A percentile compares a stretch with the other conserved stretches of the same genome.
Evolutionary conservation across 805 yeast species (phyloP).

Genomic region (Torulaspora indica): DNA sequence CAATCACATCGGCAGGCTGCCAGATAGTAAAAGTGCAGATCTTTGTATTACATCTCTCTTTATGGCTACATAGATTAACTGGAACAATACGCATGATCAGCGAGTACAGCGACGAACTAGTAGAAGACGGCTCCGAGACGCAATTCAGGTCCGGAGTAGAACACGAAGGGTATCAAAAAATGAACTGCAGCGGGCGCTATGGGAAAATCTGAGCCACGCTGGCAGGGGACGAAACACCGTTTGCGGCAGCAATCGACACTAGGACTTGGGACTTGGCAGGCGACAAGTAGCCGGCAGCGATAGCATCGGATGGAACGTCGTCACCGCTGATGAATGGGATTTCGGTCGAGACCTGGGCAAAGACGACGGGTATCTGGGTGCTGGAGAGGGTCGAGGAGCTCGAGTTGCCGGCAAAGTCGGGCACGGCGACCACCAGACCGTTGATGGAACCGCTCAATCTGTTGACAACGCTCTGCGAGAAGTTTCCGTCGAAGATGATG

Average conservation of each 20-base stretch:
- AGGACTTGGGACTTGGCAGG: constrained; percentile 34
- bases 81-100: too few relatives aligned
- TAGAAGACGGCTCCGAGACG: background rate
- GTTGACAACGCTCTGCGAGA: constrained; percentile 16
- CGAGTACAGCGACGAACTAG: constrained; percentile 1
- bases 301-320: constrained; percentile 24
- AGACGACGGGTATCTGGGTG: constrained; percentile 27
- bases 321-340: constrained; percentile 17
- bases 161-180: constrained; percentile 1
- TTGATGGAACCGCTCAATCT: constrained; percentile 18
- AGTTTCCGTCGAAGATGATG: constrained; percentile 27
- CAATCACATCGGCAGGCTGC: background rate
- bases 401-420: constrained; percentile 17
- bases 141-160: background rate
- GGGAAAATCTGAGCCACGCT: constrained; percentile 11
- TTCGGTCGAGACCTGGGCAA: constrained; percentile 22
- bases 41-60: too few relatives aligned
- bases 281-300: constrained; percentile 32
- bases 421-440: constrained; percentile 28
- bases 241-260: constrained; percentile 29
- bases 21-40: background rate
- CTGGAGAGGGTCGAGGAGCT: constrained; percentile 19
- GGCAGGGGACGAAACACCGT: constrained; percentile 19
- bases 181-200: background rate
- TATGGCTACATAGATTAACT: background rate